These are phyloP conservation scores for Arthrobotrys conoides DNA, from an alignment of 2,329 filamentous ascomycete species.

Conservation along the genomic window DNA sequence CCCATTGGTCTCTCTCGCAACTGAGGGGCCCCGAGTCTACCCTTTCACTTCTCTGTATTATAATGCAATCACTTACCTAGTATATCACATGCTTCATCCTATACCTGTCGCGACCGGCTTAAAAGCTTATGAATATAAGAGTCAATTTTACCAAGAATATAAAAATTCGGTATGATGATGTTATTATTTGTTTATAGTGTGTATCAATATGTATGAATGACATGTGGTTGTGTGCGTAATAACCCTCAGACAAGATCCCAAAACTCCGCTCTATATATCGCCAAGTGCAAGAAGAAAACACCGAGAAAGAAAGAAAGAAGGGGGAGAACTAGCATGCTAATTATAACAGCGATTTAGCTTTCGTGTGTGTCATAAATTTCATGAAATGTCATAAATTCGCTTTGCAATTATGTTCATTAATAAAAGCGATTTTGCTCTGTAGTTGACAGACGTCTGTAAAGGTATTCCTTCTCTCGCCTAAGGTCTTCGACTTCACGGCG, in stretches of 20 bases:
- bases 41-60: slow-evolving; percentile 20
- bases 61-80: background rate
- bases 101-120: background rate
- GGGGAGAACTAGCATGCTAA: background rate
- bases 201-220: slow-evolving; percentile 11
- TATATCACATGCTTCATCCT: background rate
- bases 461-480: slow-evolving; percentile 35
- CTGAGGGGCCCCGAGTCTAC: too few species aligned
- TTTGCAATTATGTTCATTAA: background rate
- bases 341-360: background rate
- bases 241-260: background rate
- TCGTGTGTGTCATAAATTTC: slow-evolving; percentile 22
- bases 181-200: slow-evolving; percentile 17
- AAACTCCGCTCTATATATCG: slow-evolving; percentile 22
- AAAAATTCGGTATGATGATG: background rate
- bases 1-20: too few species aligned
- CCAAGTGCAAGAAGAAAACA: background rate
- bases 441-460: slow-evolving; percentile 5
- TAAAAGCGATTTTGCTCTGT: background rate
- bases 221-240: slow-evolving; percentile 1
- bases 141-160: too few species aligned
- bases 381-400: slow-evolving; percentile 8
- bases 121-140: background rate
- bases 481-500: slow-evolving; percentile 40
- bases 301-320: background rate